These are phyloP conservation scores for Oryza coarctata DNA, from an alignment of 176 grass and related monocot genomes.

Conservation along the genomic window DNA sequence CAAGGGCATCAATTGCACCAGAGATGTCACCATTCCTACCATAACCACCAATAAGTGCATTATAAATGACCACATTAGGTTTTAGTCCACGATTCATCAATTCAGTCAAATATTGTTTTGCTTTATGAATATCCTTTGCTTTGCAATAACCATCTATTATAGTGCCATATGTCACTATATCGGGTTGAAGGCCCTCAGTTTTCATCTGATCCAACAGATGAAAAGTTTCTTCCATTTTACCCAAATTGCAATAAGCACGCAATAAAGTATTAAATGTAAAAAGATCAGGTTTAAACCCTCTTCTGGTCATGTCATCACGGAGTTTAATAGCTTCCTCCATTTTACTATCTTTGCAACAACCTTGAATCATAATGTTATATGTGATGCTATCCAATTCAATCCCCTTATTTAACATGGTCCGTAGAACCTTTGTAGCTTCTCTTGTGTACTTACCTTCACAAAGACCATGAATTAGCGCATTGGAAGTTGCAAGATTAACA, in stretches of 20 bases:
- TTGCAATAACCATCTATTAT: conserved; percentile 87
- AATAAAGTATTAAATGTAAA: conserved; percentile 75
- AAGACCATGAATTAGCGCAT: conserved; percentile 88
- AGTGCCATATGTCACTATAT: conserved; percentile 71
- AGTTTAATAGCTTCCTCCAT: conserved; percentile 68
- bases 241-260: conserved; percentile 59
- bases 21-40: conserved; percentile 70
- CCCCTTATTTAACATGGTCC: conserved; percentile 56
- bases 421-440: conserved; percentile 59
- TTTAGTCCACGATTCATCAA: conserved; percentile 60
- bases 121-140: conserved; percentile 74
- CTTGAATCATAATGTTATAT: conserved; percentile 81
- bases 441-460: conserved; percentile 53
- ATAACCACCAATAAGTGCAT: conserved; percentile 82
- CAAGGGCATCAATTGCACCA: conserved; percentile 60
- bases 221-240: conserved; percentile 71
- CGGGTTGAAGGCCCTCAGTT: conserved; percentile 56
- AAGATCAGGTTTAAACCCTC: conserved; percentile 71
- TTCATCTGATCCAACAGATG: conserved; percentile 61
- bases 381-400: conserved; percentile 70
- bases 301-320: conserved; percentile 71
- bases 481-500: conserved; percentile 66
- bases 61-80: conserved; percentile 72
- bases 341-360: conserved; percentile 72
- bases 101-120: conserved; percentile 59